Evolutionary conservation across 2,329 filamentous ascomycete species (phyloP), one percentile per base, ranked within the genome.

Genomic region (Colletotrichum abscissum): DNA sequence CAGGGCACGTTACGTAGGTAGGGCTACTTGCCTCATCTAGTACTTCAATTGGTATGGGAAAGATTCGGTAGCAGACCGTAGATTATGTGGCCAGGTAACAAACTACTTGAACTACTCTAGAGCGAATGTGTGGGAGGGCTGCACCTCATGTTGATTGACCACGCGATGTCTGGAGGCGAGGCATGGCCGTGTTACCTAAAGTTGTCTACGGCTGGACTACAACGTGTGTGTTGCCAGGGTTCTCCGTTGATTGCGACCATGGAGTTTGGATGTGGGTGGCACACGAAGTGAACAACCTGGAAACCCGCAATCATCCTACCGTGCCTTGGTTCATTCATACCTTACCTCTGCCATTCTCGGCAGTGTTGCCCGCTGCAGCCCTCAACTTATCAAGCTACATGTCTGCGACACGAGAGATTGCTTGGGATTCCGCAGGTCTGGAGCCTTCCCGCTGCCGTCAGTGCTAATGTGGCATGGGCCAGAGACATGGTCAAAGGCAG

Each of bases 361-460:
- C 33, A 46, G 33, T 35, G 57, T 46, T 49, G 56, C 35, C 42
- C 64, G 42, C 65, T 49, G 38, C 55, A 19, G 22, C 64, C 22
- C 38, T 38, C 38, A 24, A 35, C 4, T 28, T 38, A 59, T 24
- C 54, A 62, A 38, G 60, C 60, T 56, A 60, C 42, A 60, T n/a
- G n/a, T 52, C 59, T 60, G 46, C 55, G 55, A 60, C 60, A 56
- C 38, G 54, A 62, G 28, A 62, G 35, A 65, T 62, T 69, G 38
- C 6, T 33, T 60, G 35, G 30, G 55, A 70, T 70, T 73, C 67
- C 60, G 28, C 56, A 42, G 26, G 28, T 57, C 52, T 68, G 35
- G 38, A 16, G 49, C n/a, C 46, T 52, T 70, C 55, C 38, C 60
- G 67, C 26, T 22, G 28, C 62, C 67, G 33, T 30, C 52, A 57